Evolutionary conservation across 2,329 filamentous ascomycete species (phyloP).

Genomic region (Zasmidium angulare): DNA sequence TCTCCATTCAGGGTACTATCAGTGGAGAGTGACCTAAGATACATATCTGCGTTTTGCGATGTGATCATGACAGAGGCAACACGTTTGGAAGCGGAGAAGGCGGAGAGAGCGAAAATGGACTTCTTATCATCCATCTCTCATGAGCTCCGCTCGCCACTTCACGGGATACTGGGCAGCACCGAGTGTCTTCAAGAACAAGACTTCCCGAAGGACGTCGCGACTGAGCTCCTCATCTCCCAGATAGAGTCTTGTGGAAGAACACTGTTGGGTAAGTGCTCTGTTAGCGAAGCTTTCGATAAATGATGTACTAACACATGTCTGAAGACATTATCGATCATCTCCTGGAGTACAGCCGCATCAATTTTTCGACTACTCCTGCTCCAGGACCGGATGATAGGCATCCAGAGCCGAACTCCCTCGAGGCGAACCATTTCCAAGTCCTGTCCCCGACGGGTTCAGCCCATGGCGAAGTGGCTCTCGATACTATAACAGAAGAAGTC

Average conservation of each 20-base stretch:
- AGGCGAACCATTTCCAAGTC: conserved; percentile 11
- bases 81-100: conserved; percentile 39
- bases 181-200: conserved; percentile 51
- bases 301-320: not conserved
- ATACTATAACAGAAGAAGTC: conserved; percentile 53
- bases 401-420: conserved; percentile 13
- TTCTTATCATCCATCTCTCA: conserved; percentile 55
- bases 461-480: conserved; percentile 41
- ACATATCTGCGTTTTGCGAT: conserved; percentile 43
- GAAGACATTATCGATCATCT: conserved; percentile 43
- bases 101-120: conserved; percentile 52
- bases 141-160: conserved; percentile 51
- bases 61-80: conserved; percentile 44
- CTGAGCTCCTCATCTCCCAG: conserved; percentile 45
- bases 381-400: conserved; percentile 1
- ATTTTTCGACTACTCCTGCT: conserved; percentile 30
- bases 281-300: not conserved
- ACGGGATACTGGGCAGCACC: conserved; percentile 50
- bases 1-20: conserved; percentile 44
- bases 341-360: conserved; percentile 48
- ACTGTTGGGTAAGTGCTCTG: conserved; percentile 37
- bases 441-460: conserved; percentile 23
- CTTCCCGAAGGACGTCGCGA: conserved; percentile 33
- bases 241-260: conserved; percentile 53
- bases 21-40: conserved; percentile 41